Evolutionary conservation across 495 filamentous ascomycete species (phyloP).

Genomic region (Neurospora sp.): DNA sequence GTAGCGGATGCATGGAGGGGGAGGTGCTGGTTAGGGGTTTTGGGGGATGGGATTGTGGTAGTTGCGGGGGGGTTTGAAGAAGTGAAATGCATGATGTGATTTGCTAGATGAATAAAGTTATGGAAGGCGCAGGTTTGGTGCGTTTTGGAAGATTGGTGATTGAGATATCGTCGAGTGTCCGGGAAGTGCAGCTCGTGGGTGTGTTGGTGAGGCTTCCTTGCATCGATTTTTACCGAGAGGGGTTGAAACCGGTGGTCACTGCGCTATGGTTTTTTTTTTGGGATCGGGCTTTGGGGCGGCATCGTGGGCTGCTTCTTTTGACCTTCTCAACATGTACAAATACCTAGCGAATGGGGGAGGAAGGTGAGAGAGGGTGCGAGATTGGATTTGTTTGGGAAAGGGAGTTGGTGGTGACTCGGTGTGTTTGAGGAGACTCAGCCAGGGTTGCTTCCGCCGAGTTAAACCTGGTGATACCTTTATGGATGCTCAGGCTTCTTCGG

Average conservation of each 20-base stretch:
- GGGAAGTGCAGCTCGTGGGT: background rate
- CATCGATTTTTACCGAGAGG: background rate
- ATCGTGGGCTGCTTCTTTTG: background rate
- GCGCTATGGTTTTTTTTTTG: background rate
- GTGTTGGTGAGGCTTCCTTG: background rate
- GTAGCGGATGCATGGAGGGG: background rate
- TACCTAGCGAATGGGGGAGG: background rate
- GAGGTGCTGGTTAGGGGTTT: background rate
- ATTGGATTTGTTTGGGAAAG: background rate
- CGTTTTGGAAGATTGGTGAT: background rate
- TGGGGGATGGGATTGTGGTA: background rate
- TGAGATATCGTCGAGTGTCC: background rate
- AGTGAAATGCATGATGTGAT: background rate
- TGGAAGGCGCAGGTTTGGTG: background rate
- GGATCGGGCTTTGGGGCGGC: background rate
- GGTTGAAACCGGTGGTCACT: background rate
- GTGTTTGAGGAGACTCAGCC: too few relatives aligned
- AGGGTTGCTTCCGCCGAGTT: too few relatives aligned
- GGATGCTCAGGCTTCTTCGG: too few relatives aligned
- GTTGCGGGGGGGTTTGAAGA: background rate
- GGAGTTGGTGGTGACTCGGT: background rate
- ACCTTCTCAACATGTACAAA: background rate
- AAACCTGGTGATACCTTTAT: too few relatives aligned
- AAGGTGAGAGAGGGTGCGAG: background rate
- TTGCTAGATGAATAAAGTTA: background rate